Evolutionary conservation across 2,329 filamentous ascomycete species (phyloP).

Genomic region (Claviceps pazoutovae): DNA sequence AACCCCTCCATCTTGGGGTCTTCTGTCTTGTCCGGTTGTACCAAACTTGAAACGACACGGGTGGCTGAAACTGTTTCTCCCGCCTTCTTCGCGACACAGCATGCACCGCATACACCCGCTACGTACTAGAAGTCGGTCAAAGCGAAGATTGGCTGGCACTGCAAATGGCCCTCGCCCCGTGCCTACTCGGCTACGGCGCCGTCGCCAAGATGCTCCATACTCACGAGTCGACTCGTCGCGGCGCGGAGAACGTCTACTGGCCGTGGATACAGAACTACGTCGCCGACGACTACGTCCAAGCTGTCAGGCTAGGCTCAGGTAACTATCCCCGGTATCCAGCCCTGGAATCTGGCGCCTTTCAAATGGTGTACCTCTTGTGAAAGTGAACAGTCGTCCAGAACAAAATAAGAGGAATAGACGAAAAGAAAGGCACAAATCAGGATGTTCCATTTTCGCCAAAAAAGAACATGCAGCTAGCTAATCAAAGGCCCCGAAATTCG

Average conservation of each 20-base stretch:
- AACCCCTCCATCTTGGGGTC: background rate
- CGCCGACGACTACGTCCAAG: slow-evolving; percentile 61
- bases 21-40: background rate
- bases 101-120: slow-evolving; percentile 73
- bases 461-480: background rate
- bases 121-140: slow-evolving; percentile 77
- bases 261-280: slow-evolving; percentile 86
- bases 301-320: slow-evolving; percentile 59
- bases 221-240: slow-evolving; percentile 44
- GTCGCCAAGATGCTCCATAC: slow-evolving; percentile 59
- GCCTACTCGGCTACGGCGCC: slow-evolving; percentile 75
- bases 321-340: slow-evolving; percentile 14
- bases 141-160: slow-evolving; percentile 80
- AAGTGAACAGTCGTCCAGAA: background rate
- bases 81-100: slow-evolving; percentile 24
- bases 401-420: background rate
- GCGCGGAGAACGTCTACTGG: slow-evolving; percentile 61
- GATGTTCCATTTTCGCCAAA: background rate
- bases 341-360: too few relatives aligned
- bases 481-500: background rate
- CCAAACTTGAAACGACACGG: background rate
- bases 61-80: background rate
- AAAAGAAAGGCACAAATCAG: background rate
- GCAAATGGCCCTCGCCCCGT: slow-evolving; percentile 73
- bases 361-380: too few relatives aligned